Base-by-base conservation (phyloP, 2,329 filamentous ascomycete species). In the Epichloe elymi region DNA sequence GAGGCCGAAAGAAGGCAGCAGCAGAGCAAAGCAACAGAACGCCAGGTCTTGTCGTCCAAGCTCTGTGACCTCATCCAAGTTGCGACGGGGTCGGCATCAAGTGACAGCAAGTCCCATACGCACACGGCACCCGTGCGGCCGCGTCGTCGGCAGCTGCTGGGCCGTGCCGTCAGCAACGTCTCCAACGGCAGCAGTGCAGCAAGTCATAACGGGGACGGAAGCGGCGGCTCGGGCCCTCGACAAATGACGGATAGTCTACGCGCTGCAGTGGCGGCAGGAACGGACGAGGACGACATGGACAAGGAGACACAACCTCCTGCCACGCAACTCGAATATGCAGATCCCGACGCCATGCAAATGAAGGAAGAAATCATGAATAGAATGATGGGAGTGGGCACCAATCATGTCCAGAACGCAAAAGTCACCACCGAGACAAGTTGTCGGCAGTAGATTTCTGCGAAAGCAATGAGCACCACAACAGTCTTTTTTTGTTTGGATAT, bases 111-210 rank as follows among this genome's bases (percentile, higher is more conserved):
- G 37, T 37, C 54, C n/a, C 55, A 37, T 36, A 42, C 51, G 4
- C 55, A 55, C 26, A 45, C 45, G 35, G 40, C 45, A 35, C 43
- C 45, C 43, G 5, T 62, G 49, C 56, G 62, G 17, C 57, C 65
- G 50, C 57, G 70, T 1, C 67, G 71, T 48, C 73, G 76, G 11
- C 69, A 73, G 50, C 74, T 82, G 51, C 66, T 82, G 3, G 79
- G 79, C 5, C 74, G 79, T 11, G 79, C 76, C 3, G 64, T 76
- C 30, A 80, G 77, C 64, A 81, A 80, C 58, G 71, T 70, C 3
- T 82, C 78, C 2, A 72, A 72, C 1, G 67, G 68, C 5, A 78
- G 75, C 49, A 74, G 66, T 49, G 60, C 60, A n/a, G 68, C 63
- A 43, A 73, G 74, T 50, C 67, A 65, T 12, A 46, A 53, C 44